Base-by-base conservation (phyloP, 345 rosid species). In the Populus tremula region DNA sequence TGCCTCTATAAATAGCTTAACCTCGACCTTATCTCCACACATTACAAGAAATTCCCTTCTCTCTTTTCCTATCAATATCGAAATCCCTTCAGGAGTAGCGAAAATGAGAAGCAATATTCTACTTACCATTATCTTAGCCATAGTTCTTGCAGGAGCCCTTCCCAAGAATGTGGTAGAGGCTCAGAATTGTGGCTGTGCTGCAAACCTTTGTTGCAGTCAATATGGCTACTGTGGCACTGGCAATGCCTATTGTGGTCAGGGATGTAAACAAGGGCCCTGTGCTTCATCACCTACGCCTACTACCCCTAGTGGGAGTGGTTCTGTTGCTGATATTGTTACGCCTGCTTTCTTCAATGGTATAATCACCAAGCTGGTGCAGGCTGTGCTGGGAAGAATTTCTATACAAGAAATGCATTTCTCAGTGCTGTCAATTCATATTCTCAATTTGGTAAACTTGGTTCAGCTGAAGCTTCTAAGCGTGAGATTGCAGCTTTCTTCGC, bases 401-500 rank as follows among this genome's bases (percentile, higher is more conserved):
- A 87, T 39, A 76, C 86, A 1, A 50, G 89, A 71, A 64, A 77
- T 54, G 80, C 77, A 18, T 86, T 89, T 68, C 75, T 87, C 0
- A 77, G 53, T 27, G 89, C 87, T 11, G 62, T 70, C 0, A 70
- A 61, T 56, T 56, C 76, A 1, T 89, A 69, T 7, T 54, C 85
- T 39, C 64, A 74, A 5, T 89, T 89, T 11, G 90, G 87, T 4
- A 84, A 75, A 8, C 41, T 77, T 4, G 89, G 87, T 3, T 66
- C 88, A 0, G 59, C 12, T 8, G 86, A 80, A 23, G 82, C 74
- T 70, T 87, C 92, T 8, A 87, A 77, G 75, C 82, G 90, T n/a
- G 92, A 89, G 79, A 82, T 87, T 5, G 89, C 89, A 0, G 89
- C 89, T 0, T 83, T 84, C 68, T 89, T 89, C 16, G 92, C 87